Evolutionary conservation across 352 stramenopile species (phyloP), one percentile per base, ranked within the genome.

Genomic region (Pythium folliculosum): DNA sequence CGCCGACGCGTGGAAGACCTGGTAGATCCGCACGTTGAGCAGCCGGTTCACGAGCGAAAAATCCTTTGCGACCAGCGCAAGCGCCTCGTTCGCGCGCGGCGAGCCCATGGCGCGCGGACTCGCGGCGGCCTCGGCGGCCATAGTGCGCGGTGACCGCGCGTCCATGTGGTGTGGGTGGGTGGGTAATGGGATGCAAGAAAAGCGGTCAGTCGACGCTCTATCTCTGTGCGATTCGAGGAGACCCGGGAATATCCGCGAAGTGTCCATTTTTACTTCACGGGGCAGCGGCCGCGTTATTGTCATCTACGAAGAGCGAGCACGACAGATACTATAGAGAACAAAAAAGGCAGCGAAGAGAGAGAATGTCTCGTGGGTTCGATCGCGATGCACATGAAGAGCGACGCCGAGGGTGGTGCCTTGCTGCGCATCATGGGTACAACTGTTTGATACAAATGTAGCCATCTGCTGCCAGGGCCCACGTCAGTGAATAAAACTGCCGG

Each of bases 1-100:
- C 49, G 37, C 17, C 3, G 63, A 49, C 35, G 50, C 43, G 12
- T 66, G 58, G 40, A 59, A 59, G 27, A 68, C 54, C 23, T 68
- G 59, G 60, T 72, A 72, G 27, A 72, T 56, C 32, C 66, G 66
- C 32, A 72, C 60, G 16, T 60, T 60, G 38, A 72, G 60, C 23
- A 69, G 32, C 5, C 66, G 66, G 30, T 43, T 49, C 13, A 35
- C 66, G 16, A 72, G 60, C 38, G 53, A 19, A 16, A 74, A 50
- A 50, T 64, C 59, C 5, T 57, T 16, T 22, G 63, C 68, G n/a
- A 64, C 19, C 5, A 56, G 43, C 25, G 68, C 7, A 2, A 75
- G 63, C 48, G 51, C 32, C n/a, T 75, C 68, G 22, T 63, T 71
- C 0, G 58, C 53, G 5, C 57, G 62, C n/a, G 44, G 30, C 19